Base-by-base conservation (phyloP, 345 rosid species). In the Camelina hispida region DNA sequence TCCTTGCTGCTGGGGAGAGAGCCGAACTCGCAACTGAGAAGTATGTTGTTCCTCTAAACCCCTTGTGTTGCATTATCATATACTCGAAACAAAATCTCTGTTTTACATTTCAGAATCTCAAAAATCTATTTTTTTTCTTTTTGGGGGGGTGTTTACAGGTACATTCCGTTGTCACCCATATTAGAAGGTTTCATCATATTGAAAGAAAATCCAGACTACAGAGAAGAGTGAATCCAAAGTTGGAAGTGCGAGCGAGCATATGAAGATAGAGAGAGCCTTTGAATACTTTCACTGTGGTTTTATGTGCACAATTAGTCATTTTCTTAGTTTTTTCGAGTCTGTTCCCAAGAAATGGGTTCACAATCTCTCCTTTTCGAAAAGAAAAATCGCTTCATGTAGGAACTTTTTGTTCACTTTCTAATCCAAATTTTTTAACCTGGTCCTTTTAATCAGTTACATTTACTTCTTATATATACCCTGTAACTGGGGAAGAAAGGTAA, bases 1-100 rank as follows among this genome's bases (percentile, higher is more conserved):
- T 95, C 68, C 83, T 95, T 12, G 97, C 99, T 66, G 96, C 93
- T 25, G 96, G 99, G 11, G 97, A 95, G 68, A 85, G 97, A 73
- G 98, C 99, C 5, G 98, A 95, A 51, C 81, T 95, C 62, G 99
- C 99, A 2, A 92, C 97, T 0, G 99, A 95, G 72, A 95, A 92
- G 99, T 95, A 78, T 74, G 87, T 55, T 63, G 57, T 56, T 30
- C 53, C 62, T 53, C 69, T 0, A 46, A 66, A 28, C 14, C 47
- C 6, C 40, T 22, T 48, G 15, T 4, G 23, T 68, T 68, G 9
- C 22, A 3, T 25, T 8, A 52, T 50, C 63, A 55, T 51, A 38
- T 51, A 38, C 16, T 35, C 12, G 6, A 55, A 43, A 54, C 0
- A 25, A 7, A 64, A 54, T 37, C 30, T 55, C n/a, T 64, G 65